Evolutionary conservation across 2,329 filamentous ascomycete genomes (phyloP), one percentile per base, ranked within the genome.

Genomic region (Aspergillus puulaauensis): DNA sequence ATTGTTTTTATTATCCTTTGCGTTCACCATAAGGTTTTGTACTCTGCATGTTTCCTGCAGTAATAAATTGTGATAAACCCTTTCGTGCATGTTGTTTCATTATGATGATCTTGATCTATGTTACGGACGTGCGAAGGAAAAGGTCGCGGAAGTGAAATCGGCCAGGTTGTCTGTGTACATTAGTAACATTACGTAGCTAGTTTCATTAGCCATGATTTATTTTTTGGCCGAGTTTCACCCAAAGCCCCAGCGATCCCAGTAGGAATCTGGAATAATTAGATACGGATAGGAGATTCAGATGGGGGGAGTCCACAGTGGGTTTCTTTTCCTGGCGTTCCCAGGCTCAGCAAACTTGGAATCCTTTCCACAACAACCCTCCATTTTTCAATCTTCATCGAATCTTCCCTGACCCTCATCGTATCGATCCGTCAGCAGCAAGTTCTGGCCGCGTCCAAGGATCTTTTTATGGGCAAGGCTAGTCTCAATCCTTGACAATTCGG

Each of bases 371-470:
- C 35, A 15, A 15, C 14, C 35, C 14, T 43, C 31, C 44, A 49
- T 31, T 9, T 9, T 31, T 31, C 27, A 31, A 31, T 31, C 27
- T 31, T 8, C 27, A 31, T 31, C 27, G 27, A 31, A 31, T 4
- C 27, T 31, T 31, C 9, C 9, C 27, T 31, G 27, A 31, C 27
- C 9, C 27, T 31, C 27, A 8, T 11, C 9, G 27, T 8, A 31
- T 31, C 27, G 27, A 3, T 31, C 9, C 27, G 27, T 9, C 9
- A 31, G 23, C 50, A 45, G 31, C 54, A 46, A 53, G 35, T 50
- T 45, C 52, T 57, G 55, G 54, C 40, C 57, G 48, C 52, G 49
- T 55, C 52, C 53, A 55, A 54, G 33, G 50, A 45, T 39, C 51
- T 43, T 47, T 33, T 46, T 23, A 51, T 53, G 6, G 31, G 43